Evolutionary conservation across 352 stramenopile genomes (phyloP), one percentile per base, ranked within the genome.

Genomic region (Globisporangium solare): DNA sequence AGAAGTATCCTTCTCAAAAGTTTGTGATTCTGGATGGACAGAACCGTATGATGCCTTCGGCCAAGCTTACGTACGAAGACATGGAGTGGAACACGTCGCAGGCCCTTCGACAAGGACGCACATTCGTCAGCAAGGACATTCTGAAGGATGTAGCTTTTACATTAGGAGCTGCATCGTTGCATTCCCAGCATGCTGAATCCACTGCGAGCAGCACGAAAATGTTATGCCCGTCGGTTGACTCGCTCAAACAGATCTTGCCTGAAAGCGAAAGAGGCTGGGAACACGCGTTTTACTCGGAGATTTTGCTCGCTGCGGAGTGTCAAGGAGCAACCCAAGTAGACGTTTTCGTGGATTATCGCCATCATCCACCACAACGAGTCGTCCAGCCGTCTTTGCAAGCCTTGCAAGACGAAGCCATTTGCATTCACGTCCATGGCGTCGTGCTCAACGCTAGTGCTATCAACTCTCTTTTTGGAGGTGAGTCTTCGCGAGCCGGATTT

Each of bases 21-120:
- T 56, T 79, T 56, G 62, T 83, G 32, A 59, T 86, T 24, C 37
- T 86, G 45, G 69, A 80, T 51, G 51, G 65, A 41, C 54, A 43
- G 5, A 76, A 77, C 35, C 42, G 50, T 4, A 46, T 88, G 12
- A 22, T 76, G 47, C 61, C 61, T 35, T 67, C 74, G 4, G 55
- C 61, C 10, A 56, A 72, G 20, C 53, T 92, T 22, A 74, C 66
- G 0, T 86, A 77, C 55, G 83, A 92, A 31, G 83, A 92, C 52
- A 92, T 92, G 83, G 63, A 83, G 47, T 92, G 83, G 83, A 74
- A 89, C 27, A 70, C 87, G 62, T 84, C 79, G 21, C 64, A 64
- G 54, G 68, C 77, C 45, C 61, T 73, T 64, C 76, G 83, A 11
- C 70, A 70, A 18, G 78, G 75, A 21, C 67, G 55, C 27, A 61